Evolutionary conservation across 164 flowering plant genomes (phyloP).

Genomic region (Kalanchoe fedtschenkoi): DNA sequence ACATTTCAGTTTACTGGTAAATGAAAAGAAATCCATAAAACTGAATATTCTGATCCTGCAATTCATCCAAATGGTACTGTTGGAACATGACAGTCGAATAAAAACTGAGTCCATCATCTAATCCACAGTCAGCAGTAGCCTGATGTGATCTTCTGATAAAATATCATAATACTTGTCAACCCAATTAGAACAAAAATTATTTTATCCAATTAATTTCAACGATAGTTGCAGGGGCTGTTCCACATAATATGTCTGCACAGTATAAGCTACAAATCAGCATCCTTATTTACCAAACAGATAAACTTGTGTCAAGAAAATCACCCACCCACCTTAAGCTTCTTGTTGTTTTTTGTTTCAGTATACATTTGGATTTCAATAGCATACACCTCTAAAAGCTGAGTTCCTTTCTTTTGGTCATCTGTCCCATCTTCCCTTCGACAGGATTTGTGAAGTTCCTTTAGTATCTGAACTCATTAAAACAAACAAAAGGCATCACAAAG

Average conservation of each 20-base stretch:
- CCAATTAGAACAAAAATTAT: neutral
- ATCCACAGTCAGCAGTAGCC: neutral
- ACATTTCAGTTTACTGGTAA: neutral
- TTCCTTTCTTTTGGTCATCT: constrained; percentile 99
- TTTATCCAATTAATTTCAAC: neutral
- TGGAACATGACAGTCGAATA: neutral
- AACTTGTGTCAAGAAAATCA: neutral
- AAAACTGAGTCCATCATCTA: neutral
- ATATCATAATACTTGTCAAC: neutral
- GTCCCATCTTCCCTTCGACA: constrained; percentile 96
- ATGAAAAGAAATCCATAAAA: neutral
- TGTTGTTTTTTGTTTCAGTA: constrained; percentile 96
- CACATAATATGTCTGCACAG: neutral
- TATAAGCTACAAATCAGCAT: neutral
- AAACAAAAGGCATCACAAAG: neutral
- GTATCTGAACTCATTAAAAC: constrained; percentile 33
- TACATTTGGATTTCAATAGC: constrained; percentile 99
- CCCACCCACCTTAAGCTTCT: constrained; percentile 74
- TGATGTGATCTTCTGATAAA: neutral
- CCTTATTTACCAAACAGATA: neutral
- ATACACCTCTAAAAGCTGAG: constrained; percentile 93
- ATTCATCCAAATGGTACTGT: neutral
- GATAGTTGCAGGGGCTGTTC: neutral
- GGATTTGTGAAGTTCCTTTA: constrained; percentile 96
- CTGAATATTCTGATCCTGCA: neutral